These are phyloP conservation scores for Begonia masoniana DNA, from an alignment of 306 rosid species.

Conservation along the genomic window DNA sequence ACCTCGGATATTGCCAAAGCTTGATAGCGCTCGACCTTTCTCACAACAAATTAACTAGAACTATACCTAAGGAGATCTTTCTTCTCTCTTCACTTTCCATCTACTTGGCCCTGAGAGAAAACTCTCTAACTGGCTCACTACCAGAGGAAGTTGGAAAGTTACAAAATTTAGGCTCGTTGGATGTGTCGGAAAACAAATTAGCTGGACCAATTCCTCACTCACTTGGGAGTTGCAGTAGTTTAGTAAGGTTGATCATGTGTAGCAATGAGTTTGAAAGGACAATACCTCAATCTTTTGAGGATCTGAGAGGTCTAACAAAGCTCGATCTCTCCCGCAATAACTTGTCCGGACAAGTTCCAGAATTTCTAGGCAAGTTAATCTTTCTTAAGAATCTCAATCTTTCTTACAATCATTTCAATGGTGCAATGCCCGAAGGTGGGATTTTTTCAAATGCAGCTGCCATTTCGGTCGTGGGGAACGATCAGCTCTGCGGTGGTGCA, in stretches of 20 bases:
- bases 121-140: slow-evolving; percentile 18
- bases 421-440: slow-evolving; percentile 19
- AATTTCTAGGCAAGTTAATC: slow-evolving; percentile 9
- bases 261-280: slow-evolving; percentile 20
- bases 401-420: slow-evolving; percentile 21
- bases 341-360: slow-evolving; percentile 22
- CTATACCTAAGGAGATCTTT: slow-evolving; percentile 19
- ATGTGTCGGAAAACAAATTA: slow-evolving; percentile 18
- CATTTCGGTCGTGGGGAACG: slow-evolving; percentile 17
- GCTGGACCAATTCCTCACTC: slow-evolving; percentile 15
- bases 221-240: slow-evolving; percentile 10
- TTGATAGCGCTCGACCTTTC: slow-evolving; percentile 11
- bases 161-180: slow-evolving; percentile 5
- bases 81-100: slow-evolving; percentile 20
- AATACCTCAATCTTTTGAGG: slow-evolving; percentile 10
- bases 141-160: slow-evolving; percentile 20
- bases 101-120: slow-evolving; percentile 12
- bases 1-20: slow-evolving; percentile 16
- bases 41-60: slow-evolving; percentile 17
- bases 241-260: slow-evolving; percentile 8
- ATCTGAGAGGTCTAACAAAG: slow-evolving; percentile 9
- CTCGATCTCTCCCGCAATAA: slow-evolving; percentile 21
- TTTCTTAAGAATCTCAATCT: slow-evolving; percentile 14
- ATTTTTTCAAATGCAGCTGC: slow-evolving; percentile 16
- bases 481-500: slow-evolving; percentile 25